Evolutionary conservation across 768 basidiomycete genomes (phyloP), one percentile per base, ranked within the genome.

Genomic region (Russula abietina): DNA sequence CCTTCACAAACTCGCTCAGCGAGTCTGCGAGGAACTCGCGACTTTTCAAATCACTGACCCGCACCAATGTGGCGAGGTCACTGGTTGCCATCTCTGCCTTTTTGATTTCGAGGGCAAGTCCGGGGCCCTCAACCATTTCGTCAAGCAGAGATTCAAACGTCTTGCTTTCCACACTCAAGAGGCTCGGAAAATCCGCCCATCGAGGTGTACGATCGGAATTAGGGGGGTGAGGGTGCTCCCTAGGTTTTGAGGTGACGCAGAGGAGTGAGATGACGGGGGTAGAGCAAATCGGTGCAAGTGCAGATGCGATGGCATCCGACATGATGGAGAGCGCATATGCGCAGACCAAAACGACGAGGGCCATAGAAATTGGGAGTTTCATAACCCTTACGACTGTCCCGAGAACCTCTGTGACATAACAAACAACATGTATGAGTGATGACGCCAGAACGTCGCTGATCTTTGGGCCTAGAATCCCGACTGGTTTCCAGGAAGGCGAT

Each of bases 61-160:
- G 79, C 17, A 91, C 84, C 32, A 89, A 76, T 6, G 82, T 78
- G 16, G 81, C 75, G 56, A 92, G 76, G 70, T 92, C 89, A 26
- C 73, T 75, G 1, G 86, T 88, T 16, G 88, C 90, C 81, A 91
- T 85, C 67, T 91, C 86, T 16, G 88, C 85, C 71, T 84, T 86
- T 73, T 89, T 84, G 65, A 92, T 81, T 59, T 88, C 82, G 49
- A 88, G 70, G 5, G 87, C 82, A 41, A 92, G 70, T 6, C 77
- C 78, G 0, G 85, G 82, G 0, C 83, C 81, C 2, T 85, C 83
- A 0, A 80, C 77, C 0, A 84, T 77, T 51, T 84, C 82, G 53
- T 82, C 83, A 28, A 87, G 71, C 19, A 91, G 73, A 65, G 87
- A 77, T 57, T 84, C 86, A 60, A 91, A 84, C 1, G 81, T 80